Conservation (phyloP, 2,329 filamentous ascomycete genomes). For the Ascochyta fabae region DNA sequence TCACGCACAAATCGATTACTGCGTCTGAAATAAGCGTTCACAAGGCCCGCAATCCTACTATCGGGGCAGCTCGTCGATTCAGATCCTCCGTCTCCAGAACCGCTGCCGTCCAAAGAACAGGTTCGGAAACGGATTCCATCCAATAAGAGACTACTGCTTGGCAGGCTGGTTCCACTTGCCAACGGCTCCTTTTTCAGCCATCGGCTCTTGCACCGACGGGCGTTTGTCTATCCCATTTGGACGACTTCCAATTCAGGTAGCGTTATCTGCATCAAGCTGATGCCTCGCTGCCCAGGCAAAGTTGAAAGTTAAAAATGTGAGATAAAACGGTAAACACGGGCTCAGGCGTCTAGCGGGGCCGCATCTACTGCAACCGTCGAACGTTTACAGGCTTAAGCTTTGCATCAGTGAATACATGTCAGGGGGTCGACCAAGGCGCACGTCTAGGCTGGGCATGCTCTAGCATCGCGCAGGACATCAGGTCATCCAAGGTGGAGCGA, state of each 20-base stretch:
- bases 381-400: conserved; percentile 6
- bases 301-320: not conserved
- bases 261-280: not conserved
- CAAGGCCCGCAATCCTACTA: not conserved
- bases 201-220: not conserved
- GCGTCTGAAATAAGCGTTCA: not conserved
- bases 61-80: not conserved
- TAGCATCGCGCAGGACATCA: not conserved
- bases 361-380: conserved; percentile 1
- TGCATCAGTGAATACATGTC: not conserved
- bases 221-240: not conserved
- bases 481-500: not conserved
- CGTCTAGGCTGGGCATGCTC: not conserved
- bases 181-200: not conserved
- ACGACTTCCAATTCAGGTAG: not conserved
- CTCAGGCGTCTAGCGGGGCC: not conserved
- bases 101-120: not conserved
- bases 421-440: conserved; percentile 2
- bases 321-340: not conserved
- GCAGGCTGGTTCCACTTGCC: not conserved
- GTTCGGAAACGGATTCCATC: not conserved
- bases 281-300: not conserved
- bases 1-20: not conserved
- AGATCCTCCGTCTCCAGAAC: not conserved
- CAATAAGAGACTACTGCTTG: not conserved